Base-by-base conservation (phyloP, 2,329 filamentous ascomycete genomes). In the Penicillium aurantiogriseum region DNA sequence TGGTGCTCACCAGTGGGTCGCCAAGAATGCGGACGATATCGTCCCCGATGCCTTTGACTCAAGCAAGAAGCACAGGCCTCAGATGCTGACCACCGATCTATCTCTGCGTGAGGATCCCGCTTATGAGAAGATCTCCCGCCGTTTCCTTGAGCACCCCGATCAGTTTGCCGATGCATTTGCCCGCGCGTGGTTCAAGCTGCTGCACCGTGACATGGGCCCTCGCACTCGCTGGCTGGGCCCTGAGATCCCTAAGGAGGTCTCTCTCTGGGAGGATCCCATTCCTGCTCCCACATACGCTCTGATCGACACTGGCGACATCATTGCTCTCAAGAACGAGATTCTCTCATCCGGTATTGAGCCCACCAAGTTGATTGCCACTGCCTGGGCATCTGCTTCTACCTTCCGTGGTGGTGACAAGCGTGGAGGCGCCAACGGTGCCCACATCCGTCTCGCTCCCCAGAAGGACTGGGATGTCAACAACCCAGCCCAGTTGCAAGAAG, bases 131-230 rank as follows among this genome's bases (percentile, higher is more conserved):
- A 89, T 92, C 71, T 83, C 87, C 19, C 84, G 86, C 52, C 83
- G 81, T 67, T 92, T 86, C 83, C 78, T 88, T 46, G 83, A 85
- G 64, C 77, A 92, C 76, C 87, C 87, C 2, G 81, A 88, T 45
- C 76, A 90, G 79, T 81, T 92, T 39, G 81, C 81, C 53, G 85
- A 91, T 59, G 86, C 83, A 9, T 92, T 92, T 69, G 80, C 83
- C 23, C 84, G 85, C 49, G 89, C 89, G 15, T 92, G 89, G 89
- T 92, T 90, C 84, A 92, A 92, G 84, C 83, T 92, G 42, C 80
- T 89, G 35, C 89, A 92, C 79, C 88, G 89, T 77, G 89, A 92
- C 72, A 83, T 92, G 77, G 89, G 89, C 17, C 89, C 89, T 43
- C 79, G 84, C 53, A 71, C 81, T 25, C 88, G 87, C 70, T 92